phyloP scores from a whole-genome alignment of 106 monocot genomes.

The Cymbidium sinense region DNA sequence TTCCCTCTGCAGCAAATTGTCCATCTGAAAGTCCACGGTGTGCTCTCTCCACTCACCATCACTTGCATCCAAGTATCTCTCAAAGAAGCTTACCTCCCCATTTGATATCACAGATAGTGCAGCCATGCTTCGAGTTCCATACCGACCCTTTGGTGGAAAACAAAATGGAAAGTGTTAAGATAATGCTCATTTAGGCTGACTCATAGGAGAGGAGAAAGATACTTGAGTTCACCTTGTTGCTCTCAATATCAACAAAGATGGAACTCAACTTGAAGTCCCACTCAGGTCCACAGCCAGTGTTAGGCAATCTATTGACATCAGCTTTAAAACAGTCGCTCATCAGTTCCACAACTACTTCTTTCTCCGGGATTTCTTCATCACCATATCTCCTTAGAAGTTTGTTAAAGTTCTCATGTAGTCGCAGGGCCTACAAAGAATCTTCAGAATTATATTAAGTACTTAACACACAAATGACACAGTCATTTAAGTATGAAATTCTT shows the following conservation, averaged over 20 bases:
- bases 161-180: neutral
- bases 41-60: conserved; percentile 66
- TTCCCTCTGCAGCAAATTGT: conserved; percentile 5
- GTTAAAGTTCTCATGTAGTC: conserved; percentile 33
- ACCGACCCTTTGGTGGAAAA: conserved; percentile 43
- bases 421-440: conserved; percentile 29
- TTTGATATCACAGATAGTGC: conserved; percentile 34
- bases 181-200: neutral
- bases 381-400: conserved; percentile 26
- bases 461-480: neutral
- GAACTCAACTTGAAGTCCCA: conserved; percentile 61
- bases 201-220: neutral
- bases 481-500: neutral
- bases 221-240: conserved; percentile 26
- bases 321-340: conserved; percentile 62
- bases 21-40: conserved; percentile 32
- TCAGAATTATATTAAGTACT: neutral
- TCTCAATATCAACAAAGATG: conserved; percentile 49
- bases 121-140: conserved; percentile 82
- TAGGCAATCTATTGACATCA: conserved; percentile 35
- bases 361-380: conserved; percentile 19
- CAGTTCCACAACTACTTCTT: conserved; percentile 42
- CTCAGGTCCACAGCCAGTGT: conserved; percentile 55
- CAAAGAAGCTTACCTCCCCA: conserved; percentile 56
- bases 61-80: conserved; percentile 65